phyloP scores from a whole-genome alignment of 768 basidiomycete genomes.

The Epithele typhae region DNA sequence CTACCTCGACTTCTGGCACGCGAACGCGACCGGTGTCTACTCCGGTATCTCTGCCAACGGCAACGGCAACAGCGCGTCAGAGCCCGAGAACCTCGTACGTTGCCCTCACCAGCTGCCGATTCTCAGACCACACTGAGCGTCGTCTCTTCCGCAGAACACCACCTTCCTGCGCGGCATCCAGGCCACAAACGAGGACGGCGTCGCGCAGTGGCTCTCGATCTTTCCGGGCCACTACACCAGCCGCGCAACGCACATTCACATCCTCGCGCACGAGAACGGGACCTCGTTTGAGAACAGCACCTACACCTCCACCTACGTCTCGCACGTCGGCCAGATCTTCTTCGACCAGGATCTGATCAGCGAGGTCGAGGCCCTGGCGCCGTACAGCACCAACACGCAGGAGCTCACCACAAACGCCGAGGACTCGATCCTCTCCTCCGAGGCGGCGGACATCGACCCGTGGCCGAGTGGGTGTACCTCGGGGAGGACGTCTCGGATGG shows the following conservation, averaged over 20 bases:
- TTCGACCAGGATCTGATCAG: too few relatives aligned
- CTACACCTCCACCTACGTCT: too few relatives aligned
- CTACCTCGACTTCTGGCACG: background rate
- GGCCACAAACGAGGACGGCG: background rate
- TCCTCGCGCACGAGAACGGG: conserved; percentile 3
- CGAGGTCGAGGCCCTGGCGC: too few relatives aligned
- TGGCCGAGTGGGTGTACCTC: too few relatives aligned
- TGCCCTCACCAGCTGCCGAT: too few relatives aligned
- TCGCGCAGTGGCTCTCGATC: conserved; percentile 2
- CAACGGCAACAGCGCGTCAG: background rate
- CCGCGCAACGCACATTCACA: conserved; percentile 8
- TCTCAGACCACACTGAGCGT: too few relatives aligned
- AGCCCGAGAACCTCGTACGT: background rate
- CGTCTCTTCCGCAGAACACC: background rate
- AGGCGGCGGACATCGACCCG: too few relatives aligned
- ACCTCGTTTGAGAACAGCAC: conserved; percentile 1
- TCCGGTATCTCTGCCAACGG: background rate
- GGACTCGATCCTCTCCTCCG: too few relatives aligned
- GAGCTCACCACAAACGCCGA: too few relatives aligned
- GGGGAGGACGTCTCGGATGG: too few relatives aligned
- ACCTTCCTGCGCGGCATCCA: background rate
- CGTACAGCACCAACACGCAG: too few relatives aligned
- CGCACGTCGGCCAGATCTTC: too few relatives aligned
- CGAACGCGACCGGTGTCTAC: conserved; percentile 1
- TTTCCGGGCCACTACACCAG: conserved; percentile 7